A percentile compares a stretch with the other conserved stretches of the same genome.
Conservation (phyloP, 2,329 filamentous ascomycete genomes). For the Ustilaginoidea virens region DNA sequence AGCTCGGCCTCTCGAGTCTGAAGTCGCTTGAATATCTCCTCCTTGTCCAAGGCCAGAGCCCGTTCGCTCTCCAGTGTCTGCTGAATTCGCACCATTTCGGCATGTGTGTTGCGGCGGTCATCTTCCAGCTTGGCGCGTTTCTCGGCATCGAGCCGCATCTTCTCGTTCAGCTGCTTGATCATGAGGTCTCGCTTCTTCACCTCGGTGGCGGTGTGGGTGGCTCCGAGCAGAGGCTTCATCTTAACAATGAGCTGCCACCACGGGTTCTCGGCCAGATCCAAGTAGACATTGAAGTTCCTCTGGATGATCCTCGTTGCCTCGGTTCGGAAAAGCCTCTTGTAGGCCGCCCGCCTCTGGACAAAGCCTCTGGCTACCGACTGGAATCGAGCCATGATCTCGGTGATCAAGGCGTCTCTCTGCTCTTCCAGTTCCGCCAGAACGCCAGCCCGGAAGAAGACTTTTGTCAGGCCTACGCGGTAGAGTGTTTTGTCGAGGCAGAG, state of each 20-base stretch:
- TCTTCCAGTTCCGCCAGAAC: conserved; percentile 95
- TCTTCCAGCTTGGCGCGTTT: conserved; percentile 76
- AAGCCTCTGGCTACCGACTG: conserved; percentile 88
- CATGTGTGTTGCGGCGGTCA: conserved; percentile 72
- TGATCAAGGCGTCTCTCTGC: conserved; percentile 80
- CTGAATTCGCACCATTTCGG: conserved; percentile 78
- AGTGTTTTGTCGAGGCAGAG: conserved; percentile 71
- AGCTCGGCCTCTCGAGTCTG: conserved; percentile 85
- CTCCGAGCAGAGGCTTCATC: conserved; percentile 89
- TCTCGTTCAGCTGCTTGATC: conserved; percentile 74
- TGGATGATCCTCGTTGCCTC: conserved; percentile 94
- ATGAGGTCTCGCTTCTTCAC: conserved; percentile 91
- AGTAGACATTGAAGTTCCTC: conserved; percentile 82
- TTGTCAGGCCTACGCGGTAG: conserved; percentile 88
- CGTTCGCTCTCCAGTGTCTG: conserved; percentile 92
- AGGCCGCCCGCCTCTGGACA: conserved; percentile 70
- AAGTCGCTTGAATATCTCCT: conserved; percentile 96
- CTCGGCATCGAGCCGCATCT: conserved; percentile 61
- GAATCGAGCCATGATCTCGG: conserved; percentile 85
- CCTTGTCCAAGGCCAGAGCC: conserved; percentile 90
- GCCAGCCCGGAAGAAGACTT: conserved; percentile 94
- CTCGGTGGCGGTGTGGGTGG: conserved; percentile 80
- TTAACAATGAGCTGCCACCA: conserved; percentile 95
- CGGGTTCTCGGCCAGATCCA: conserved; percentile 77
- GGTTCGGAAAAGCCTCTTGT: conserved; percentile 86